These are phyloP conservation scores for Leccinum cinnamomeum DNA, from an alignment of 1,284 basidiomycete genomes.

Conservation along the genomic window DNA sequence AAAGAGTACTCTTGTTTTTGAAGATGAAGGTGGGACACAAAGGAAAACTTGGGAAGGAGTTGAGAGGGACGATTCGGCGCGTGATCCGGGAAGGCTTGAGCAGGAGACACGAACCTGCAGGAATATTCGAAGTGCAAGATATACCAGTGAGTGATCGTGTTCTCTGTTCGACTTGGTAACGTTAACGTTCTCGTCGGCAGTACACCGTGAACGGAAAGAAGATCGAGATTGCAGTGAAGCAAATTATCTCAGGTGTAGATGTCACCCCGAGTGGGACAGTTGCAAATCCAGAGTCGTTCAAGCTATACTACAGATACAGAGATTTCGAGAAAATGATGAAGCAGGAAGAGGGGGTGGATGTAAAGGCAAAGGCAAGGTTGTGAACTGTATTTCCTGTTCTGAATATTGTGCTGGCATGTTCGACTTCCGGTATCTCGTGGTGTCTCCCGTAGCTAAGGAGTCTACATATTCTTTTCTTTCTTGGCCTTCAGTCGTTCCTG, in stretches of 20 bases:
- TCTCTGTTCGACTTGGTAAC: not conserved
- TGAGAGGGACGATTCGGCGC: slow-evolving; percentile 54
- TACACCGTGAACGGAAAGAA: slow-evolving; percentile 75
- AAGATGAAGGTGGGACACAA: slow-evolving; percentile 62
- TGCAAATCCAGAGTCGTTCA: slow-evolving; percentile 63
- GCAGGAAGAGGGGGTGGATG: slow-evolving; percentile 15
- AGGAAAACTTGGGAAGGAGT: slow-evolving; percentile 46
- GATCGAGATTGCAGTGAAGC: slow-evolving; percentile 73
- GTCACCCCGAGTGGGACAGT: slow-evolving; percentile 67
- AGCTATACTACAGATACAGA: slow-evolving; percentile 61
- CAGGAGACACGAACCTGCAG: slow-evolving; percentile 71
- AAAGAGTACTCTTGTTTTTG: slow-evolving; percentile 83
- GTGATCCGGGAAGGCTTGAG: slow-evolving; percentile 69
- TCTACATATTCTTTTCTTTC: slow-evolving; percentile 1
- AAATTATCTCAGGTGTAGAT: slow-evolving; percentile 63
- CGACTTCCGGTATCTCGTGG: not conserved
- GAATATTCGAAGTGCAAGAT: slow-evolving; percentile 59
- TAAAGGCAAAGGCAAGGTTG: slow-evolving; percentile 14
- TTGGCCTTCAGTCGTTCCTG: not conserved
- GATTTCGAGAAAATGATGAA: slow-evolving; percentile 39
- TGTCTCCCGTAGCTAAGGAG: slow-evolving; percentile 8
- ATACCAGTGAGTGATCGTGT: slow-evolving; percentile 53
- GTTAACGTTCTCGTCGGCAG: slow-evolving; percentile 33
- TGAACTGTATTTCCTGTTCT: slow-evolving; percentile 9
- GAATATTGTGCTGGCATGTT: slow-evolving; percentile 7